phyloP scores from a whole-genome alignment of 768 basidiomycete genomes.

The Polyporus arcularius region DNA sequence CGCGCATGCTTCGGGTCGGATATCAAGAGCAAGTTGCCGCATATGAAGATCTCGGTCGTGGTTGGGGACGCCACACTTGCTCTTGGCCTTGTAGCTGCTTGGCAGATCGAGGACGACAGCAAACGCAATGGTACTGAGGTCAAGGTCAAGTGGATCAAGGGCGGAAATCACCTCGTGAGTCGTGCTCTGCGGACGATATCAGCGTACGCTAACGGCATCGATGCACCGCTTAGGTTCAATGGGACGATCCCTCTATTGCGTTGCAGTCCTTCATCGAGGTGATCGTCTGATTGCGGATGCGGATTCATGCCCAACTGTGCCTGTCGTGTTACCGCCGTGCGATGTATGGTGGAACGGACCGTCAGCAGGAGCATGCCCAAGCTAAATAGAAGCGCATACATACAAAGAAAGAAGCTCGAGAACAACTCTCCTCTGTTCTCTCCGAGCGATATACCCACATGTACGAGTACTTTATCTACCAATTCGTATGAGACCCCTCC shows the following conservation, averaged over 20 bases:
- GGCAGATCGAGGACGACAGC: slow-evolving; percentile 24
- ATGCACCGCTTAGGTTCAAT: background rate
- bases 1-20: slow-evolving; percentile 8
- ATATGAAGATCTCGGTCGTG: slow-evolving; percentile 4
- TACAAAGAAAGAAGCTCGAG: too few species aligned
- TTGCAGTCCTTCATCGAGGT: background rate
- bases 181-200: background rate
- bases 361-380: too few species aligned
- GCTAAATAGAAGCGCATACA: too few species aligned
- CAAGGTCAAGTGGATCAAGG: slow-evolving; percentile 14
- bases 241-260: background rate
- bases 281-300: too few species aligned
- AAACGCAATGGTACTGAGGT: slow-evolving; percentile 16
- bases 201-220: too few species aligned
- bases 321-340: too few species aligned
- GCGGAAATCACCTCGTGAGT: slow-evolving; percentile 31
- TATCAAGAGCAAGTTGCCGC: slow-evolving; percentile 1
- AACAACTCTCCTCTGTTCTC: too few species aligned
- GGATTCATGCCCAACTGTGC: too few species aligned
- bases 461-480: too few species aligned
- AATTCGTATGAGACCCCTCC: too few species aligned
- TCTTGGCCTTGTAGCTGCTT: slow-evolving; percentile 5
- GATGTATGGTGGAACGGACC: too few species aligned
- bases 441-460: too few species aligned
- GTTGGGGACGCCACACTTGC: background rate